Evolutionary conservation across 176 grass and related monocot species (phyloP).

Genomic region (Triticum turgidum): DNA sequence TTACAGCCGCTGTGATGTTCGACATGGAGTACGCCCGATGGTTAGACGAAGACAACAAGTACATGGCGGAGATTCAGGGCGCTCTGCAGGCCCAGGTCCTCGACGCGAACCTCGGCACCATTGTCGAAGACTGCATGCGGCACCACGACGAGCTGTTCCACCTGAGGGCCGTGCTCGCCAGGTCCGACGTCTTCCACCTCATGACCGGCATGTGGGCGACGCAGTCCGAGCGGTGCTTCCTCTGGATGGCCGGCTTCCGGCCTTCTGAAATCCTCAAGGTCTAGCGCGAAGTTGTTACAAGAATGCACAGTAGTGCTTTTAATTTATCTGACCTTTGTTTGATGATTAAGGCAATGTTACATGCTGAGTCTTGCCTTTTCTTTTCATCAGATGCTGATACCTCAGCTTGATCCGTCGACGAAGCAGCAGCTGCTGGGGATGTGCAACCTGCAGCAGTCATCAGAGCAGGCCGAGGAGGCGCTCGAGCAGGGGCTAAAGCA

Average conservation of each 20-base stretch:
- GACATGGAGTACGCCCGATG: slow-evolving; percentile 85
- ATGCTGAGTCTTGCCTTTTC: not conserved
- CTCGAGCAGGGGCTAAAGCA: slow-evolving; percentile 74
- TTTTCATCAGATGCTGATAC: slow-evolving; percentile 68
- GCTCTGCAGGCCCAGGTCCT: slow-evolving; percentile 62
- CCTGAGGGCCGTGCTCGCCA: slow-evolving; percentile 58
- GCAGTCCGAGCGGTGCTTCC: slow-evolving; percentile 74
- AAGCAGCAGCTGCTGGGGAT: slow-evolving; percentile 81
- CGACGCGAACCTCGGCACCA: slow-evolving; percentile 48
- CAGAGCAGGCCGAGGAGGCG: slow-evolving; percentile 81
- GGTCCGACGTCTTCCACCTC: slow-evolving; percentile 82
- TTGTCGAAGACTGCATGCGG: slow-evolving; percentile 68
- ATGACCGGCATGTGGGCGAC: slow-evolving; percentile 84
- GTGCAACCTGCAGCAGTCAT: slow-evolving; percentile 72
- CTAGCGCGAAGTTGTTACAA: not conserved
- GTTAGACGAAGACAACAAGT: slow-evolving; percentile 75
- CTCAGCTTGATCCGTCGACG: slow-evolving; percentile 75
- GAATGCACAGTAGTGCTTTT: not conserved
- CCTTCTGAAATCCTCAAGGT: slow-evolving; percentile 94
- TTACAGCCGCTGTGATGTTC: slow-evolving; percentile 74
- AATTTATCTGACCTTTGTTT: not conserved
- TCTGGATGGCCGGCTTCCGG: slow-evolving; percentile 95
- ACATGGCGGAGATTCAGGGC: slow-evolving; percentile 47
- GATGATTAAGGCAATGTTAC: slow-evolving; percentile 7
- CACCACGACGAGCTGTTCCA: slow-evolving; percentile 84